phyloP scores from a whole-genome alignment of 768 basidiomycete genomes.

The Tricholomella constricta region DNA sequence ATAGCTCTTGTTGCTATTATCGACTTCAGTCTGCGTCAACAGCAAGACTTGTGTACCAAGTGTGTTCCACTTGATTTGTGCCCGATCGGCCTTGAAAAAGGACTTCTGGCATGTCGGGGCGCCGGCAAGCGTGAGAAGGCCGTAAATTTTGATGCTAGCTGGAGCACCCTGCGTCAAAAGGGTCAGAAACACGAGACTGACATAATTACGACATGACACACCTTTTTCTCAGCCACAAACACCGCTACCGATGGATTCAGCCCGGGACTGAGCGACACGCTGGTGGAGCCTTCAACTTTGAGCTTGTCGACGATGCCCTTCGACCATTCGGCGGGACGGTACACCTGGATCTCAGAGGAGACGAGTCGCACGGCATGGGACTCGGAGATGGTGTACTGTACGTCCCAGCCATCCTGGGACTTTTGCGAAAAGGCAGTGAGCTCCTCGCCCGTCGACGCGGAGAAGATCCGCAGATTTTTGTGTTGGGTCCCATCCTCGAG shows the following conservation, averaged over 20 bases:
- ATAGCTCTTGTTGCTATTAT: constrained; percentile 96
- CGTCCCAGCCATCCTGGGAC: constrained; percentile 86
- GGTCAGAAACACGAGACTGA: not conserved
- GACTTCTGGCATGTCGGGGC: constrained; percentile 83
- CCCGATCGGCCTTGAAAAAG: constrained; percentile 94
- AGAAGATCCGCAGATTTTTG: constrained; percentile 93
- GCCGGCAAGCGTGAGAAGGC: constrained; percentile 59
- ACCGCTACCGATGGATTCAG: constrained; percentile 87
- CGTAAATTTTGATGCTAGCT: constrained; percentile 83
- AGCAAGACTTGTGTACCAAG: constrained; percentile 91
- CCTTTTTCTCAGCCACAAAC: constrained; percentile 94
- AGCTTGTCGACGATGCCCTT: constrained; percentile 83
- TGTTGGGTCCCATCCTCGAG: constrained; percentile 89
- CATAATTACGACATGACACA: constrained; percentile 25
- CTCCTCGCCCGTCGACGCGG: constrained; percentile 82
- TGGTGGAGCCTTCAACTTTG: constrained; percentile 80
- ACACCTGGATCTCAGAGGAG: constrained; percentile 81
- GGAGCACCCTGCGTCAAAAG: constrained; percentile 67
- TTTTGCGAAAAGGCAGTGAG: constrained; percentile 88
- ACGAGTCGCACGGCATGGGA: constrained; percentile 83
- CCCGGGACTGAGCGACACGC: constrained; percentile 77
- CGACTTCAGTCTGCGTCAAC: constrained; percentile 94
- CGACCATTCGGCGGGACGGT: constrained; percentile 75
- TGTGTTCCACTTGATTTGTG: constrained; percentile 94
- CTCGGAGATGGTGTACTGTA: constrained; percentile 90